Evolutionary conservation across 495 filamentous ascomycete species (phyloP), one percentile per base, ranked within the genome.

Genomic region (Aspergillus taichungensis): DNA sequence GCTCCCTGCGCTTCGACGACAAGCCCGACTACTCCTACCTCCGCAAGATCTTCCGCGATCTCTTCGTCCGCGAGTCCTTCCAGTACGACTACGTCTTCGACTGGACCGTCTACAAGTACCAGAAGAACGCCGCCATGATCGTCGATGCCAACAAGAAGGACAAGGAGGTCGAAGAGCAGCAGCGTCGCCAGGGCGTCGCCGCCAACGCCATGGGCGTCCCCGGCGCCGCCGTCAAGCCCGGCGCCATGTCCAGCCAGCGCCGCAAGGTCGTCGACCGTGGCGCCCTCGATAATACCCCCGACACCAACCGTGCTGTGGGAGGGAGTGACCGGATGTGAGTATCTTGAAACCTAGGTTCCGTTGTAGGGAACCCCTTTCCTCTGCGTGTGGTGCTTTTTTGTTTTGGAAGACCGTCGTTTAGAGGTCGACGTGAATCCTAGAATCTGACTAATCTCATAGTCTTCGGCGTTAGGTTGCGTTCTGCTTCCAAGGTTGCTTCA

Each of bases 71-170:
- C 50, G 94, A 97, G 64, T 92, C 90, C 24, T 99, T 99, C 82
- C 94, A 99, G 70, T 99, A 99, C 62, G 94, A 99, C 67, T 97
- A 99, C 55, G 94, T 99, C 56, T 99, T 99, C 63, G 94, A 99
- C 69, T 99, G 94, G 94, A 99, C 94, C 47, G 94, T 99, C 60
- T 97, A 99, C 79, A 99, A 97, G 78, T 99, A 99, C 75, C 94
- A 97, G 77, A 97, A 97, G 84, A 97, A 97, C 56, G 88, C 88
- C 31, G 85, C 88, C 61, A 87, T 88, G 59, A 88, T 91, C 58
- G 84, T 85, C 40, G 83, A 90, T 54, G 80, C 82, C 42, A 80
- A 74, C 49, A 82, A 84, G 59, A 79, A 83, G 63, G 80, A 81
- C 41, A 84, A 87, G 60, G 82, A 88, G 37, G 77, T 84, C 5